Evolutionary conservation across 345 rosid species (phyloP), one percentile per base, ranked within the genome.

Genomic region (Citrus hindsii): DNA sequence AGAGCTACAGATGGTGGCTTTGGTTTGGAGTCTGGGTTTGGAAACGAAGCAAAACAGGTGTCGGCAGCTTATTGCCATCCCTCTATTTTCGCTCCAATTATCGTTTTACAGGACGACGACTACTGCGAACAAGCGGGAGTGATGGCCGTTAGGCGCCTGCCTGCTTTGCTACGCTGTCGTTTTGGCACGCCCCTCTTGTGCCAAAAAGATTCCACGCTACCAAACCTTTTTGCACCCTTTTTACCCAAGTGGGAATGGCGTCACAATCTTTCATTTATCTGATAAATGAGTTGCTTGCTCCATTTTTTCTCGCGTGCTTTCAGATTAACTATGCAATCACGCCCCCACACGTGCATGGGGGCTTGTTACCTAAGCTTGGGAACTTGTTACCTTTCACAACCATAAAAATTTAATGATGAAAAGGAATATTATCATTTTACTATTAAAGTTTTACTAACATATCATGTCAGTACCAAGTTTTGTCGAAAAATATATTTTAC

Each of bases 1-100:
- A 25, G n/a, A 27, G 74, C 21, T 53, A 60, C 85, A 77, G 48
- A 79, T 67, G 83, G 78, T 28, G 80, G 73, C 59, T 71, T 67
- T 48, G 77, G 60, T 71, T 51, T 77, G 76, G 59, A 78, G 5
- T 10, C 4, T 13, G 51, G 51, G 3, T 69, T 42, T 42, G 73
- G 58, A 25, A 74, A 27, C 30, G 76, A 33, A 55, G 65, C 69
- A 16, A 62, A 40, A 3, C 77, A 61, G 4, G 77, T 74, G 69
- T 73, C 66, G 68, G 19, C 35, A 73, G 56, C 16, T 73, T 0
- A 40, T 8, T 24, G 67, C 37, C 4, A 37, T 0, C 38, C 16
- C 68, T 74, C 40, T 6, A 72, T 28, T 51, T 71, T 53, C 63
- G 62, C 74, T 28, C 51, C 51, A 56, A 53, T 9, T 8, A 6